Base-by-base conservation (phyloP, 148 eudicot genomes). In the Euryodendron excelsum region DNA sequence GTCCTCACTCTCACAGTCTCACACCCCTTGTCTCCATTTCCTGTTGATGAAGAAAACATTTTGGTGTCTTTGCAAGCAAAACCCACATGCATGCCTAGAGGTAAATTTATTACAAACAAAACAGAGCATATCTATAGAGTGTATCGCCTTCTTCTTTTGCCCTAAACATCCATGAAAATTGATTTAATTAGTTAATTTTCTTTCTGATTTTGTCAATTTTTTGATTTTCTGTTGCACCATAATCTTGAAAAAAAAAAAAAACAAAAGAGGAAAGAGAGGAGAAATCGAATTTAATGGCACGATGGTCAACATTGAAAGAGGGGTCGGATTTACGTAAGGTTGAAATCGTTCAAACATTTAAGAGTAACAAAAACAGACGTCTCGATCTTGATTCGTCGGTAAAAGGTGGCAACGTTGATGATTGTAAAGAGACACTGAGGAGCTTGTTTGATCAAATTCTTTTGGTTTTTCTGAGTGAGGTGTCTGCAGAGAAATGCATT, bases 391-490 rank as follows among this genome's bases (percentile, higher is more conserved):
- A 85, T 79, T 79, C 72, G 45, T 80, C 64, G 50, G 79, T 81
- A n/a, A 80, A 86, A 68, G 82, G 53, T 39, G 76, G 84, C 75
- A 88, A 62, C 61, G 69, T 76, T 55, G 87, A 84, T 83, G 86
- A 82, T 59, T 78, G 83, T 81, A 85, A 85, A 74, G 90, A 79
- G n/a, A 86, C 84, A 64, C 69, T 89, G 50, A 78, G 91, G 28
- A 53, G 82, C 28, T 76, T 94, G 85, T 94, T 94, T 86, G 91
- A 94, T 83, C 90, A 94, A 84, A 85, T 87, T 36, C 82, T 87
- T 27, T 67, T 79, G 85, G 79, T 81, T 67, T 86, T 86, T 80
- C 33, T 82, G 53, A 90, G 84, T 44, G 92, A 90, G 52, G 79
- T 85, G 18, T 81, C 77, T 84, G 87, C 78, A 23, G 81, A 82